phyloP scores from a whole-genome alignment of 2,329 filamentous ascomycete species.

The Coccinonectria pachysandricola region DNA sequence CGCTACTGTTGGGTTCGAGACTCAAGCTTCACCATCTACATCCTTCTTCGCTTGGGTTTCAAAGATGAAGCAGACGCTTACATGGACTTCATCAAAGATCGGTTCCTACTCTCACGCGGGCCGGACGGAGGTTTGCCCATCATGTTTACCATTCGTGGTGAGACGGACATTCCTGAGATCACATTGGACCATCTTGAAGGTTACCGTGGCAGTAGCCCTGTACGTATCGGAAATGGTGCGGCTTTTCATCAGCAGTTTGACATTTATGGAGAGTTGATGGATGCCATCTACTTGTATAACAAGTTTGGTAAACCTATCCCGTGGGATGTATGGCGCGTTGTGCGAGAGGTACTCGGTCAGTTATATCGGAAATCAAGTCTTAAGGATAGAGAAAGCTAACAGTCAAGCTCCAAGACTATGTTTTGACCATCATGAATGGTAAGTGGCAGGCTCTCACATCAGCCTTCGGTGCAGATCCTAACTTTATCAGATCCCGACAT shows the following conservation, averaged over 20 bases:
- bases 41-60: constrained; percentile 67
- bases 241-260: constrained; percentile 69
- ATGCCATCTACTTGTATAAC: constrained; percentile 68
- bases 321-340: constrained; percentile 65
- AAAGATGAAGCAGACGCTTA: constrained; percentile 66
- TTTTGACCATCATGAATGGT: constrained; percentile 55
- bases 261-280: constrained; percentile 71
- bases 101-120: constrained; percentile 51
- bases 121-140: constrained; percentile 58
- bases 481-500: constrained; percentile 51
- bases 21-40: constrained; percentile 68
- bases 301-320: constrained; percentile 68
- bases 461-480: not conserved
- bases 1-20: constrained; percentile 72
- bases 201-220: constrained; percentile 59
- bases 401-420: constrained; percentile 52
- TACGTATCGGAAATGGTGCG: constrained; percentile 68
- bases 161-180: constrained; percentile 61
- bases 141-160: constrained; percentile 72
- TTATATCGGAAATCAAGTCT: no score
- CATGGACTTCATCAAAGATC: constrained; percentile 67
- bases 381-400: no score
- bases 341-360: constrained; percentile 54
- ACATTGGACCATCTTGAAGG: constrained; percentile 63
- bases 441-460: constrained; percentile 8